Evolutionary conservation across 768 basidiomycete genomes (phyloP), one percentile per base, ranked within the genome.

Genomic region (Leucosporidium scottii): DNA sequence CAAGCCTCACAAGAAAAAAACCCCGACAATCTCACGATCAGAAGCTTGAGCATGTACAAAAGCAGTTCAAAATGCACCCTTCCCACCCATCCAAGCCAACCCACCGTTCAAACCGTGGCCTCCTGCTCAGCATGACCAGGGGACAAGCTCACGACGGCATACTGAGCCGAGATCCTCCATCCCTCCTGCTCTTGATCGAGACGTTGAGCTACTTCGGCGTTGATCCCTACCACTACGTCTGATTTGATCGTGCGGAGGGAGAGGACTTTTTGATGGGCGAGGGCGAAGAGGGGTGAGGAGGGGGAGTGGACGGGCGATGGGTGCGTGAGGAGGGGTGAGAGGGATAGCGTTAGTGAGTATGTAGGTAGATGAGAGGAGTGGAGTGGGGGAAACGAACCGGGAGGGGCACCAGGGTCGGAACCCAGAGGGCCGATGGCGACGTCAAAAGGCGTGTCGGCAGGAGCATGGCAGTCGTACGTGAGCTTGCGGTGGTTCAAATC

Each of bases 131-230:
- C 6, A 15, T 44, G 39, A 8, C 51, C 51, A 1, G 51, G 6
- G 8, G 51, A 53, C 51, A 53, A 27, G n/a, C 23, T 23, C 4
- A 53, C 51, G 3, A 53, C 51, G 5, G 51, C 51, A n/a, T 53
- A 91, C 51, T 93, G 93, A 55, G 92, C 92, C 59, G 89, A 90
- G 75, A 96, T 94, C 81, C 91, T 93, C 93, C 93, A 97, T 59
- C 93, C 93, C 21, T 88, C 85, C 75, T 96, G 91, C 31, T 84
- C 82, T 74, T 87, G 82, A 78, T 94, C 90, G n/a, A 96, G 81
- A 64, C 82, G 83, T 77, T 91, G 87, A 4, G 90, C 90, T 48
- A 85, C 76, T 27, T 77, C 77, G 13, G 65, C 59, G 20, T 78
- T 77, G 59, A 80, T 80, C 9, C 90, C 90, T 53, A 94, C 92